These are phyloP conservation scores for Paramecium caudatum DNA, from an alignment of 73 alveolate genomes.

Conservation along the genomic window DNA sequence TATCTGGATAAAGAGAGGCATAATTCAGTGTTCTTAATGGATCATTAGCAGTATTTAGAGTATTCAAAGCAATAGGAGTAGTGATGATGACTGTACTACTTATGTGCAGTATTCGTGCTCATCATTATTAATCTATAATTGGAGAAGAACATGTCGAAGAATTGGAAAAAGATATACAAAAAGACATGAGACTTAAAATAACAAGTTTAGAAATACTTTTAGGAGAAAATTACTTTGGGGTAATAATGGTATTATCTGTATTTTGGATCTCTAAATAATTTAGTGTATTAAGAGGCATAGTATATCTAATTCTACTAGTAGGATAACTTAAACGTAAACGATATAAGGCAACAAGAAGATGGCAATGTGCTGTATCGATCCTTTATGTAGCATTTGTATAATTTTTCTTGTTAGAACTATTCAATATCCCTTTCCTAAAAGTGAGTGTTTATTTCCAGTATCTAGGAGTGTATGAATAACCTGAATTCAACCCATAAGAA, in stretches of 20 bases:
- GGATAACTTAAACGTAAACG: slow-evolving; percentile 33
- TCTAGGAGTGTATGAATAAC: slow-evolving; percentile 59
- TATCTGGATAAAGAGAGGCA: neutral
- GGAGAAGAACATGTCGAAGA: slow-evolving; percentile 8
- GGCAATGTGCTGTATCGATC: slow-evolving; percentile 52
- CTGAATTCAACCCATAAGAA: slow-evolving; percentile 44
- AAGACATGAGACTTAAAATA: slow-evolving; percentile 6
- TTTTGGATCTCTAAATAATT: slow-evolving; percentile 65
- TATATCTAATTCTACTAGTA: slow-evolving; percentile 12
- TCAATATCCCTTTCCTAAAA: slow-evolving; percentile 19
- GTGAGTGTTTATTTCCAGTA: neutral
- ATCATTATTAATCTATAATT: neutral
- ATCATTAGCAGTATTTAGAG: slow-evolving; percentile 5
- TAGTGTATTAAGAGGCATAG: slow-evolving; percentile 47
- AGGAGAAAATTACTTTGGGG: slow-evolving; percentile 48
- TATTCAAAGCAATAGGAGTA: neutral
- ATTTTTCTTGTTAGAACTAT: slow-evolving; percentile 20
- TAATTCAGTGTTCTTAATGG: neutral
- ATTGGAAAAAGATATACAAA: slow-evolving; percentile 7
- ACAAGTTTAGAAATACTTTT: slow-evolving; percentile 23
- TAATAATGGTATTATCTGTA: slow-evolving; percentile 36
- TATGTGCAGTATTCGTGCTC: slow-evolving; percentile 47
- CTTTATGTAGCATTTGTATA: slow-evolving; percentile 37
- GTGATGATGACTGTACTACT: neutral
- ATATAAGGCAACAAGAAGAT: slow-evolving; percentile 17